Conservation (phyloP, 148 eudicot genomes). For the Chenopodium suecicum region DNA sequence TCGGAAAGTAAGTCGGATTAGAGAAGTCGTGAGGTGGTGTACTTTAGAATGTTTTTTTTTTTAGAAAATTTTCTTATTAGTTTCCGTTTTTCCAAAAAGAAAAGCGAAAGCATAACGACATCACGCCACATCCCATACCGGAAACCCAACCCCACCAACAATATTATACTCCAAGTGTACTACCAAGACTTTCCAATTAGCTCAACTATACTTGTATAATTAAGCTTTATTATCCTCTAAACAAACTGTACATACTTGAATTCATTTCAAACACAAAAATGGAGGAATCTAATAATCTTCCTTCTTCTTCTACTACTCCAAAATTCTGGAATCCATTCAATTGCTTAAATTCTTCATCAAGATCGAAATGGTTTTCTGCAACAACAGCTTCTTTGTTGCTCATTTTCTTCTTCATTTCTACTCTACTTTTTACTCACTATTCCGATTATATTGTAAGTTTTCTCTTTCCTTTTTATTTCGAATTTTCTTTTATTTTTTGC, state of each 20-base stretch:
- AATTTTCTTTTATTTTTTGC: neutral
- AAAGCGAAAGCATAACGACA: too few species aligned
- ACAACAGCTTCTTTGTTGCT: constrained; percentile 25
- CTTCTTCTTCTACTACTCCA: neutral
- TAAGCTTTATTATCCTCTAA: neutral
- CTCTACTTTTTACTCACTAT: constrained; percentile 29
- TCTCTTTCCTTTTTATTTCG: neutral
- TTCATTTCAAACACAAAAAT: neutral
- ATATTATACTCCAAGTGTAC: too few species aligned
- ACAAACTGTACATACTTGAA: too few species aligned
- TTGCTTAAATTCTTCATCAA: constrained; percentile 7
- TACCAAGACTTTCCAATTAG: too few species aligned
- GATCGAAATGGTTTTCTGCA: constrained; percentile 1
- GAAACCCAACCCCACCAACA: too few species aligned
- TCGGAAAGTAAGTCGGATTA: too few species aligned
- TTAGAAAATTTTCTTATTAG: too few species aligned
- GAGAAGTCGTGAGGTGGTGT: too few species aligned
- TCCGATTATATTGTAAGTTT: constrained; percentile 29
- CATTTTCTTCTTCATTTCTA: constrained; percentile 18
- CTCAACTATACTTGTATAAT: neutral
- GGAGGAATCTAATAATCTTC: neutral
- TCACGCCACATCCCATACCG: too few species aligned
- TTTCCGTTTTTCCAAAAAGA: too few species aligned
- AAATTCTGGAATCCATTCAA: constrained; percentile 6
- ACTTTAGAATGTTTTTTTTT: too few species aligned